Conservation (phyloP, 2,329 filamentous ascomycete genomes). For the Exophiala viscosa region DNA sequence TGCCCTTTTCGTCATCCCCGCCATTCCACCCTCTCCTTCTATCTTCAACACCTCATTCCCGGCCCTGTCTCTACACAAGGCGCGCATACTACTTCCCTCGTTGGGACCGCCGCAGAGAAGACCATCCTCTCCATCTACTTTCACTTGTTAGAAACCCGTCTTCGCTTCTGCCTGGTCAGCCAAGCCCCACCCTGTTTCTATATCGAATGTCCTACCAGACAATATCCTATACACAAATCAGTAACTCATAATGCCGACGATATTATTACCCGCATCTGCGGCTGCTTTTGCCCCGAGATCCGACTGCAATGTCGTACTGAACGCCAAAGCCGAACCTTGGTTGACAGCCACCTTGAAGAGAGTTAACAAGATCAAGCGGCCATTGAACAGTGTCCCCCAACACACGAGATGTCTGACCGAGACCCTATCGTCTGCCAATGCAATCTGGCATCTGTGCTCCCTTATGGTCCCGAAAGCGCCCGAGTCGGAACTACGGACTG, state of each 20-base stretch:
- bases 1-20: constrained; percentile 30
- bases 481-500: constrained; percentile 76
- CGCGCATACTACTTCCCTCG: constrained; percentile 59
- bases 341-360: constrained; percentile 89
- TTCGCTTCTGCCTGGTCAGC: constrained; percentile 41
- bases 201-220: constrained; percentile 13
- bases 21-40: constrained; percentile 18
- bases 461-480: constrained; percentile 89
- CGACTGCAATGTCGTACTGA: constrained; percentile 90
- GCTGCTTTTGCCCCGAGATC: constrained; percentile 93
- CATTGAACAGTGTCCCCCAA: constrained; percentile 92
- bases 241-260: constrained; percentile 70
- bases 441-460: constrained; percentile 91
- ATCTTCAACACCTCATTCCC: constrained; percentile 18
- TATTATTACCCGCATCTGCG: constrained; percentile 90
- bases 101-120: constrained; percentile 50
- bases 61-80: constrained; percentile 53
- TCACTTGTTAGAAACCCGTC: constrained; percentile 40
- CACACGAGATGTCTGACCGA: constrained; percentile 95
- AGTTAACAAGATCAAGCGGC: constrained; percentile 93
- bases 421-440: constrained; percentile 80
- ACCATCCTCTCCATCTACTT: constrained; percentile 9
- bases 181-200: constrained; percentile 36
- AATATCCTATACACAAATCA: neutral
- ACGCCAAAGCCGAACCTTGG: constrained; percentile 91